Evolutionary conservation across 805 yeast species (phyloP), one percentile per base, ranked within the genome.

Genomic region (Zygosaccharomyces kombuchaensis): DNA sequence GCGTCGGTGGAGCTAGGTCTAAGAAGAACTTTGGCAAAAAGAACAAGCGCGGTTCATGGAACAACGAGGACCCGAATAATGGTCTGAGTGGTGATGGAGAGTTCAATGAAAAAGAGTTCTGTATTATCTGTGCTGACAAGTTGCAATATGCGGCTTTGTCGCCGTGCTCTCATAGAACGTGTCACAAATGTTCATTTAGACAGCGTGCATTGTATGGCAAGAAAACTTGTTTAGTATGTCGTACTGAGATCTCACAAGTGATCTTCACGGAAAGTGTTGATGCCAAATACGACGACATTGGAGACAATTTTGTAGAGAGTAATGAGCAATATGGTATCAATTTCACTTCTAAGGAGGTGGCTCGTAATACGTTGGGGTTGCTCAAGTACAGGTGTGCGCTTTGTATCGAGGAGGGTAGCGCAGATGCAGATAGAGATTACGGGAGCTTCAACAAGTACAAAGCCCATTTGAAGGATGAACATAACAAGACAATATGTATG

Each of bases 61-160:
- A 34, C 5, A 46, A 22, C 22, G 31, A 40, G 13, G 17, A 17
- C 21, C 29, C 16, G 1, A 22, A 9, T 6, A 21, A 30, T 12
- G 27, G 34, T n/a, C 50, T 44, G 2, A 58, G 45, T 12, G 67
- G 58, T 7, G 67, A 63, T 5, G 67, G 61, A 12, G 65, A 64
- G 13, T 71, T 38, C 23, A 38, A 68, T 31, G 74, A 68, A n/a
- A 65, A 56, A 7, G 75, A 75, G 9, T 59, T 67, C 26, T 90
- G 97, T 73, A 67, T 89, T 17, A 86, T 93, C 46, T 93, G 99
- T 69, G 93, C 97, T 0, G 84, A 86, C 37, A 69, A 70, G 25
- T 72, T 88, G 22, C 53, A 56, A n/a, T 76, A 73, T 54, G 80
- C 81, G 2, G 87, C 95, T 0, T 58, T 85, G 8, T 77, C 93